Conservation (phyloP, 441 rosid genomes). For the Omphalea diandra region DNA sequence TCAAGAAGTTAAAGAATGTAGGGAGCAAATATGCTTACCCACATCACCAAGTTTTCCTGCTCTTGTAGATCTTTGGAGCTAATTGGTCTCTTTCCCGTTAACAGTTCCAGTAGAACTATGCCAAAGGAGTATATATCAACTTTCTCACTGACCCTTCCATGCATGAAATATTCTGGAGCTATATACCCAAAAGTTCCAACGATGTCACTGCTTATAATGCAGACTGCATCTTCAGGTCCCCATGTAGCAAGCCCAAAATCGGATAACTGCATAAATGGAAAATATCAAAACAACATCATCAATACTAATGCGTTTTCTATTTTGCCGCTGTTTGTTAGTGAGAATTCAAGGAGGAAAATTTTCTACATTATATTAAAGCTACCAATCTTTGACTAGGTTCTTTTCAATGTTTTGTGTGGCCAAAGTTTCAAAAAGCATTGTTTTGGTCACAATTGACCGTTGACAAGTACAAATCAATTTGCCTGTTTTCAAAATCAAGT, state of each 20-base stretch:
- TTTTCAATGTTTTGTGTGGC: neutral
- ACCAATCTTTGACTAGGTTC: neutral
- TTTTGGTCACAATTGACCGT: neutral
- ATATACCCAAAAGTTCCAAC: slow-evolving; percentile 94
- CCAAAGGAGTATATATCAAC: slow-evolving; percentile 85
- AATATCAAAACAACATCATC: neutral
- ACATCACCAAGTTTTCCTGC: slow-evolving; percentile 73
- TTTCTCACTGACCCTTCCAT: slow-evolving; percentile 78
- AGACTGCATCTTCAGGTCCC: slow-evolving; percentile 54
- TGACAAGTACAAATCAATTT: neutral
- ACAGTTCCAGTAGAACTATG: slow-evolving; percentile 75
- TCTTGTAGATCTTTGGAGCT: slow-evolving; percentile 34
- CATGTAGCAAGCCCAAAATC: slow-evolving; percentile 86
- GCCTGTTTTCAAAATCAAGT: neutral
- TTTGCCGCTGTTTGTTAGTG: neutral
- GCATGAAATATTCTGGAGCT: slow-evolving; percentile 94
- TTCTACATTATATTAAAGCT: slow-evolving; percentile 4
- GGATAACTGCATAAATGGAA: slow-evolving; percentile 44
- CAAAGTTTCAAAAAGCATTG: neutral
- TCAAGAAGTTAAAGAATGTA: neutral
- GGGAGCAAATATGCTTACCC: slow-evolving; percentile 55
- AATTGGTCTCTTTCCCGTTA: slow-evolving; percentile 71
- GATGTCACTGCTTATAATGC: slow-evolving; percentile 45
- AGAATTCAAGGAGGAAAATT: neutral
- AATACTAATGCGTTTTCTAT: too few species aligned